phyloP scores from a whole-genome alignment of 2,329 filamentous ascomycete genomes.

The Calonectria pauciramosa region DNA sequence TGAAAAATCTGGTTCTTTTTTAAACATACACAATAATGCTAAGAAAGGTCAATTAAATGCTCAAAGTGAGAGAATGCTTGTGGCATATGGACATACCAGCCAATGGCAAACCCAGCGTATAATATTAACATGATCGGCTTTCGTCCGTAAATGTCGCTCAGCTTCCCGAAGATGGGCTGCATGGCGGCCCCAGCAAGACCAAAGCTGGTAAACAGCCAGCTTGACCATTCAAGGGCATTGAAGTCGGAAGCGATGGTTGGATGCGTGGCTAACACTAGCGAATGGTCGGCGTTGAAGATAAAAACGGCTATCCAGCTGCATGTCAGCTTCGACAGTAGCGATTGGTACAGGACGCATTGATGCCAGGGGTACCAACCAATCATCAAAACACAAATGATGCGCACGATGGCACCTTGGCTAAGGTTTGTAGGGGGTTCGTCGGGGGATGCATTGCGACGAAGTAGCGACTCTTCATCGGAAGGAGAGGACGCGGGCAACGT shows the following conservation, averaged over 20 bases:
- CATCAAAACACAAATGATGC: not conserved
- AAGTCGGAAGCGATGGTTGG: slow-evolving; percentile 6
- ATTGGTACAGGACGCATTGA: not conserved
- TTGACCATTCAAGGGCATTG: slow-evolving; percentile 14
- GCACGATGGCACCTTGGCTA: not conserved
- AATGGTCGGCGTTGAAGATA: slow-evolving; percentile 14
- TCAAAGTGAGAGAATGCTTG: too few relatives aligned
- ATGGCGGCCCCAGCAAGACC: slow-evolving; percentile 8
- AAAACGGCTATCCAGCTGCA: not conserved
- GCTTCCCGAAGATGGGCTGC: slow-evolving; percentile 3
- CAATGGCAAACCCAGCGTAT: slow-evolving; percentile 11
- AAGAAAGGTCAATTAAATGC: not conserved
- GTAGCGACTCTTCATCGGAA: not conserved
- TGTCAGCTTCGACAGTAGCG: not conserved
- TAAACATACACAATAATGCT: slow-evolving; percentile 5
- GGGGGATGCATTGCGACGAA: not conserved
- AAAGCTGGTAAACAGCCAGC: slow-evolving; percentile 9
- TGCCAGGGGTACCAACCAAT: not conserved
- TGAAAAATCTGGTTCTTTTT: not conserved
- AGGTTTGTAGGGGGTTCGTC: not conserved
- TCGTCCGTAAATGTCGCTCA: slow-evolving; percentile 12
- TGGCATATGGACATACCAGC: not conserved
- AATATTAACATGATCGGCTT: slow-evolving; percentile 3
- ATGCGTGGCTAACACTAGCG: slow-evolving; percentile 2
- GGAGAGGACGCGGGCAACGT: not conserved